Evolutionary conservation across 2,329 filamentous ascomycete species (phyloP).

Genomic region (Colletotrichum plurivorum): DNA sequence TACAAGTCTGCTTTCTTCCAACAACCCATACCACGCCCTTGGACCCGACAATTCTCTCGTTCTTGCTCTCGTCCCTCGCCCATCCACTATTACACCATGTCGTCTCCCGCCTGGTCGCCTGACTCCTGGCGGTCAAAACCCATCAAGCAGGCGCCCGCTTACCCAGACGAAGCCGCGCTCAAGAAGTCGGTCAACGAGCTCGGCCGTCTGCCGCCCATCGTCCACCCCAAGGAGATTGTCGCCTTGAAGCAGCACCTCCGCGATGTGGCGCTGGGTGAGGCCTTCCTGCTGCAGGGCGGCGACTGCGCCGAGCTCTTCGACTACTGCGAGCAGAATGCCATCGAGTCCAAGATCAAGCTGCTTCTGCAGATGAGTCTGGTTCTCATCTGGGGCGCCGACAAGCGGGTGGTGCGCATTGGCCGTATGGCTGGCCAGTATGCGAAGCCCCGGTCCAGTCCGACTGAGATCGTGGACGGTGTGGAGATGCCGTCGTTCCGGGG

Average conservation of each 20-base stretch:
- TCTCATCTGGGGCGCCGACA: constrained; percentile 87
- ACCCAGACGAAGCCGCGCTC: constrained; percentile 74
- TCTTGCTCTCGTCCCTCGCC: background rate
- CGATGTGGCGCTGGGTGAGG: constrained; percentile 90
- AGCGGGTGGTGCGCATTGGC: constrained; percentile 92
- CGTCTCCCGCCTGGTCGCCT: constrained; percentile 64
- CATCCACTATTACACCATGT: constrained; percentile 10
- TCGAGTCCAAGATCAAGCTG: constrained; percentile 97
- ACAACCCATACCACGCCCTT: background rate
- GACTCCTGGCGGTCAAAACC: constrained; percentile 83
- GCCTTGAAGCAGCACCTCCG: constrained; percentile 83
- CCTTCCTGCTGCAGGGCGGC: constrained; percentile 94
- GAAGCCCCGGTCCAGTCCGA: constrained; percentile 92
- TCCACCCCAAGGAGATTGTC: constrained; percentile 84
- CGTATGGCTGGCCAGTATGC: constrained; percentile 98
- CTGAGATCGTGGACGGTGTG: constrained; percentile 83
- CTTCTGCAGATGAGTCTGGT: constrained; percentile 97
- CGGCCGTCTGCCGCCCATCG: constrained; percentile 79
- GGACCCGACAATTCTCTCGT: background rate
- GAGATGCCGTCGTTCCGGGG: constrained; percentile 93
- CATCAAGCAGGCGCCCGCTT: constrained; percentile 82
- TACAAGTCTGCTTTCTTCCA: background rate
- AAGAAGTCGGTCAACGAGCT: constrained; percentile 75
- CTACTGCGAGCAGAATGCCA: constrained; percentile 90
- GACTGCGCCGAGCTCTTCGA: constrained; percentile 98